Conservation (phyloP, 306 rosid species). For the Lotus japonicus region DNA sequence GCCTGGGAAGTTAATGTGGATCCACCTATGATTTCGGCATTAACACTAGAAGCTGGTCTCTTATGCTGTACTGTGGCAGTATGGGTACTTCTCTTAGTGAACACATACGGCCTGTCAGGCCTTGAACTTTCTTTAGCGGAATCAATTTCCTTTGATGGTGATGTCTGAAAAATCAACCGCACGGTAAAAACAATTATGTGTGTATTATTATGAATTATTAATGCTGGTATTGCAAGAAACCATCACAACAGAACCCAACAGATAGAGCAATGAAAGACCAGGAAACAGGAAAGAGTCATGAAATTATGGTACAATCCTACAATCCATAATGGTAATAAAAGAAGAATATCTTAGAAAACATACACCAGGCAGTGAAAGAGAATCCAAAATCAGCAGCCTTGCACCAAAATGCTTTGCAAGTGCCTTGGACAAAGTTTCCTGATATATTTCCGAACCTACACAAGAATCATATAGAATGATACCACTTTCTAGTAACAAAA, state of each 20-base stretch:
- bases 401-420: constrained; percentile 86
- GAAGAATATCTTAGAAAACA: constrained; percentile 31
- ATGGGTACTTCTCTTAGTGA: constrained; percentile 56
- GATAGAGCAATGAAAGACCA: neutral
- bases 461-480: constrained; percentile 2
- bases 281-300: neutral
- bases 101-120: constrained; percentile 52
- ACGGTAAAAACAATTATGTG: constrained; percentile 1
- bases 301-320: neutral
- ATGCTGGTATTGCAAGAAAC: constrained; percentile 11
- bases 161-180: constrained; percentile 44
- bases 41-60: constrained; percentile 86
- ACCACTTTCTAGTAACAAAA: constrained; percentile 2
- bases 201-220: neutral
- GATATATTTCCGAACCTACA: constrained; percentile 96
- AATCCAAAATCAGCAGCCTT: constrained; percentile 67
- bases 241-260: constrained; percentile 16
- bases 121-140: constrained; percentile 54
- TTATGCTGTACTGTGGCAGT: constrained; percentile 44
- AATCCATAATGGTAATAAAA: neutral
- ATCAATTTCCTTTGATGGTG: constrained; percentile 47
- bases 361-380: constrained; percentile 84
- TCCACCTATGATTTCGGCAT: constrained; percentile 85
- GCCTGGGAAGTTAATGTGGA: constrained; percentile 68
- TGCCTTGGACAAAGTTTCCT: constrained; percentile 86